phyloP scores from a whole-genome alignment of 768 basidiomycete species.

The Tulasnella sp. region DNA sequence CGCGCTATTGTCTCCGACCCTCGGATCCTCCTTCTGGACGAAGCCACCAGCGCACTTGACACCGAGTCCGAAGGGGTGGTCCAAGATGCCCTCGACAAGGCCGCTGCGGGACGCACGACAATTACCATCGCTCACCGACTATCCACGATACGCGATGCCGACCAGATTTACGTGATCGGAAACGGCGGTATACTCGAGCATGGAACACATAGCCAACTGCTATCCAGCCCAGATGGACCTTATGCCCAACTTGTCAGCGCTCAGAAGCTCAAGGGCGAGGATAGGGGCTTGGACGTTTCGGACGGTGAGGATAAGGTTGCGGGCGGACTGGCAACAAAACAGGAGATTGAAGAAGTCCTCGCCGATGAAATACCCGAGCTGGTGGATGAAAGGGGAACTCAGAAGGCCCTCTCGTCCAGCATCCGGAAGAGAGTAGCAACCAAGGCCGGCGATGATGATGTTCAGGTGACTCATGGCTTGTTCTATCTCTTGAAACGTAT shows the following conservation, averaged over 20 bases:
- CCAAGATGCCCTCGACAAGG: slow-evolving; percentile 71
- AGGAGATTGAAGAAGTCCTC: slow-evolving; percentile 44
- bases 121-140: slow-evolving; percentile 32
- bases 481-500: slow-evolving; percentile 60
- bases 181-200: slow-evolving; percentile 31
- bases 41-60: slow-evolving; percentile 82
- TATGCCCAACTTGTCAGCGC: slow-evolving; percentile 24
- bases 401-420: slow-evolving; percentile 53
- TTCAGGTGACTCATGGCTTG: slow-evolving; percentile 31
- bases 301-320: slow-evolving; percentile 17
- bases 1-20: slow-evolving; percentile 29
- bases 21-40: slow-evolving; percentile 73
- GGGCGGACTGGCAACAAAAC: slow-evolving; percentile 17
- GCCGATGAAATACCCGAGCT: slow-evolving; percentile 53
- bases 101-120: slow-evolving; percentile 32
- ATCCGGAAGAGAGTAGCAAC: slow-evolving; percentile 41
- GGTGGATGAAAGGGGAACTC: slow-evolving; percentile 34
- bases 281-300: slow-evolving; percentile 22
- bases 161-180: slow-evolving; percentile 33
- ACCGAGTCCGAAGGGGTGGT: slow-evolving; percentile 76
- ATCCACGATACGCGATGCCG: slow-evolving; percentile 30
- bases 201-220: slow-evolving; percentile 28
- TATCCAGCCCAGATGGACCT: slow-evolving; percentile 20
- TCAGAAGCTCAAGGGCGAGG: slow-evolving; percentile 24
- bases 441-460: slow-evolving; percentile 7